Evolutionary conservation across 208 protist genomes (phyloP).

Genomic region (Wallacemonas sp.): DNA sequence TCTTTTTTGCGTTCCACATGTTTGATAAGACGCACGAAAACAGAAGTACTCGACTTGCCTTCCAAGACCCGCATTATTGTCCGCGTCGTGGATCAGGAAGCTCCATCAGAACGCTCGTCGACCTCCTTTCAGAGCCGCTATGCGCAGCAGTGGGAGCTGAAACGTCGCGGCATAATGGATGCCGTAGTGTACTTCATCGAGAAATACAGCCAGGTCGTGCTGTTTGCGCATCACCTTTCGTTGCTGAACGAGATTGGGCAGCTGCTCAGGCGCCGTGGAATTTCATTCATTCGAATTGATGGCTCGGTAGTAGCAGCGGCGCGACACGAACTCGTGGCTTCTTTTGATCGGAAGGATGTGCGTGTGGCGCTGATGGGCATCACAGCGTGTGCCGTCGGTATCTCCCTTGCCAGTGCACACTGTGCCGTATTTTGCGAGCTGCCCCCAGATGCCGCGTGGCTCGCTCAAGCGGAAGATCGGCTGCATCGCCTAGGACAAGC

Average conservation of each 20-base stretch:
- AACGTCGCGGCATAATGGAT: conserved; percentile 57
- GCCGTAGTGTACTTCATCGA: conserved; percentile 54
- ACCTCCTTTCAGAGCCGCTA: conserved; percentile 65
- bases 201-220: conserved; percentile 62
- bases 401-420: conserved; percentile 61
- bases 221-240: conserved; percentile 79
- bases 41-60: conserved; percentile 75
- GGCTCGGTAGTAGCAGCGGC: conserved; percentile 41
- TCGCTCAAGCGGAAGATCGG: conserved; percentile 83
- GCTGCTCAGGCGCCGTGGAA: conserved; percentile 22
- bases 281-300: conserved; percentile 61
- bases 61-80: conserved; percentile 65
- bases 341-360: conserved; percentile 42
- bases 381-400: conserved; percentile 74
- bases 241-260: conserved; percentile 46
- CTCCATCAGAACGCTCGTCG: no score
- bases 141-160: conserved; percentile 48
- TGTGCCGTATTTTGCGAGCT: conserved; percentile 86
- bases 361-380: conserved; percentile 73
- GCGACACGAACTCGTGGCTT: conserved; percentile 30
- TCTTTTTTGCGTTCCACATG: conserved; percentile 45
- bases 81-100: conserved; percentile 32
- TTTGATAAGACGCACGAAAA: conserved; percentile 73
- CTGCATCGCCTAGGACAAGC: conserved; percentile 75
- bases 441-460: conserved; percentile 73